Evolutionary conservation across 1,139 yeast genomes (phyloP).

Genomic region (Suhomyces panamericanus): DNA sequence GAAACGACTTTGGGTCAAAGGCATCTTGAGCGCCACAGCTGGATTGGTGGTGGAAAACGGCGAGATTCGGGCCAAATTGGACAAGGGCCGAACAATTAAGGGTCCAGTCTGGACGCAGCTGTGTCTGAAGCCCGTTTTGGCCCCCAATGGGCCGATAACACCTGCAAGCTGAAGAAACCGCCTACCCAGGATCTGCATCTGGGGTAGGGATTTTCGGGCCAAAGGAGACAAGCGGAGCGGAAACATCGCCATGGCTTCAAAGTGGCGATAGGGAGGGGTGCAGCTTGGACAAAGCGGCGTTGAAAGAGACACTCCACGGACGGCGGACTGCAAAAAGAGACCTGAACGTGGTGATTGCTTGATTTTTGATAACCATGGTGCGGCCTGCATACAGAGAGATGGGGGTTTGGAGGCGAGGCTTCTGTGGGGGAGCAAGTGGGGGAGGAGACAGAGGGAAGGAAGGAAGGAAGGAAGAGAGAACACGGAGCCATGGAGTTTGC

Average conservation of each 20-base stretch:
- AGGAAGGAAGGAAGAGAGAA: too few species aligned
- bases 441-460: too few species aligned
- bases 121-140: neutral
- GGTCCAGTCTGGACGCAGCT: neutral
- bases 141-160: neutral
- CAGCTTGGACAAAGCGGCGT: neutral
- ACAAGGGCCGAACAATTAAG: neutral
- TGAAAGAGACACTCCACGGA: neutral
- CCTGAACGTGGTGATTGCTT: neutral
- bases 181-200: neutral
- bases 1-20: neutral
- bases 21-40: neutral
- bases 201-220: slow-evolving; percentile 1
- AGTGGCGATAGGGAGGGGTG: neutral
- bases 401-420: neutral
- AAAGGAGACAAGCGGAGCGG: neutral
- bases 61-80: neutral
- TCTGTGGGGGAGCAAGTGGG: neutral
- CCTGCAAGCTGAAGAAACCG: too few species aligned
- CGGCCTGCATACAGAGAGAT: neutral
- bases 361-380: neutral
- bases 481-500: too few species aligned
- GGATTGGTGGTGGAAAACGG: neutral
- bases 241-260: neutral
- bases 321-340: neutral